A percentile compares a stretch with the other conserved stretches of the same genome.
Evolutionary conservation across 108 stramenopile genomes (phyloP).

Genomic region (Stephanodiscus triporus): DNA sequence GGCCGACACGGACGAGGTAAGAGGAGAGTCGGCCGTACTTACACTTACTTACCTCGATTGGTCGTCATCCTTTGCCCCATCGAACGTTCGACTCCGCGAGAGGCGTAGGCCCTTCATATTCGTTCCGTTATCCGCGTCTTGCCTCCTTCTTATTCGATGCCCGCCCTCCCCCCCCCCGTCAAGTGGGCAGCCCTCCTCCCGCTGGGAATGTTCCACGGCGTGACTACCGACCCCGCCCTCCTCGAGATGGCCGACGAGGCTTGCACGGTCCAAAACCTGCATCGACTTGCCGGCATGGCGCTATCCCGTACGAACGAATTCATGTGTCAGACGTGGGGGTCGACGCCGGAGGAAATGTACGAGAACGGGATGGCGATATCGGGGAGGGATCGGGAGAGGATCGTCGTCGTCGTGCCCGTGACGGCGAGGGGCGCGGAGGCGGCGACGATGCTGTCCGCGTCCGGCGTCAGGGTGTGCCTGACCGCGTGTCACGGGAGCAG

Average conservation of each 20-base stretch:
- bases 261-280: constrained; percentile 59
- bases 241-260: constrained; percentile 57
- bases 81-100: background rate
- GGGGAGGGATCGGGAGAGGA: constrained; percentile 52
- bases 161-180: constrained; percentile 22
- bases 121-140: constrained; percentile 11
- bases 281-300: constrained; percentile 46
- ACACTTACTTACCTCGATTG: background rate
- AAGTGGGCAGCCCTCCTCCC: constrained; percentile 66
- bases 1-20: constrained; percentile 32
- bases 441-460: constrained; percentile 54
- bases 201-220: constrained; percentile 68
- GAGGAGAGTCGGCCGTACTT: background rate
- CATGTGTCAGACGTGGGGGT: constrained; percentile 79
- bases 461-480: constrained; percentile 65
- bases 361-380: constrained; percentile 60
- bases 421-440: constrained; percentile 58
- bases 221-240: constrained; percentile 72
- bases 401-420: constrained; percentile 74
- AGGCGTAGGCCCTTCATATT: background rate
- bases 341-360: constrained; percentile 59
- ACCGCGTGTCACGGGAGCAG: constrained; percentile 69
- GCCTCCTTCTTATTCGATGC: constrained; percentile 50
- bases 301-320: constrained; percentile 58
- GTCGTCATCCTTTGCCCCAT: too few relatives aligned